These are phyloP conservation scores for Exsudoporus frostii DNA, from an alignment of 768 basidiomycete genomes.

Conservation along the genomic window DNA sequence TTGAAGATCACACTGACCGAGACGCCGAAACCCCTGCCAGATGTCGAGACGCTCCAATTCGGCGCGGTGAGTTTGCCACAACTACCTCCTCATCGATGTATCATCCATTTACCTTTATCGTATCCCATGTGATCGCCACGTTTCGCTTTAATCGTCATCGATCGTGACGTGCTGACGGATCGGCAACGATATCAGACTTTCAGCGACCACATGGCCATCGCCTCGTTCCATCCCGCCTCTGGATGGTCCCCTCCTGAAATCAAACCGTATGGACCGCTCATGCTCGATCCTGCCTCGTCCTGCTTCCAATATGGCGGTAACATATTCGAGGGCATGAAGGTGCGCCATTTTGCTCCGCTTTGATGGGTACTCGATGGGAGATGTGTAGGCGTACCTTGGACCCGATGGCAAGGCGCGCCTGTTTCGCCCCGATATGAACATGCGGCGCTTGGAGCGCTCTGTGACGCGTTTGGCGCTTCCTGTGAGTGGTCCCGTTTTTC, in stretches of 20 bases:
- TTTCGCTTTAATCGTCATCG: no score
- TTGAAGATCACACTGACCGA: slow-evolving; percentile 47
- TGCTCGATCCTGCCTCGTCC: slow-evolving; percentile 53
- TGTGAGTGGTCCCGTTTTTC: slow-evolving; percentile 34
- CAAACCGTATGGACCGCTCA: slow-evolving; percentile 61
- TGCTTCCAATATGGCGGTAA: slow-evolving; percentile 61
- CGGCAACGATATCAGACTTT: neutral
- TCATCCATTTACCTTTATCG: no score
- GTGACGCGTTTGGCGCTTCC: slow-evolving; percentile 72
- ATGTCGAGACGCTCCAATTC: slow-evolving; percentile 47
- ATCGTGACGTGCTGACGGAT: neutral
- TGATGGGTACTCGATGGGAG: neutral
- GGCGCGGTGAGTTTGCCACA: slow-evolving; percentile 58
- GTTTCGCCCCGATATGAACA: slow-evolving; percentile 83
- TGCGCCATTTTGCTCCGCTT: slow-evolving; percentile 14
- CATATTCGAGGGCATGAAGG: slow-evolving; percentile 70
- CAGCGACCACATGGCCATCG: slow-evolving; percentile 74
- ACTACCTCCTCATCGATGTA: no score
- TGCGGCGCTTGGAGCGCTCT: slow-evolving; percentile 73
- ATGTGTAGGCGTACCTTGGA: slow-evolving; percentile 64
- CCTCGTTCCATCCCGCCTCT: slow-evolving; percentile 54
- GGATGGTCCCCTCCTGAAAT: slow-evolving; percentile 77
- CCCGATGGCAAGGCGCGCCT: slow-evolving; percentile 71
- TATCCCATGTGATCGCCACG: no score
- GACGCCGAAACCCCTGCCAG: slow-evolving; percentile 49